These are phyloP conservation scores for Fusarium protoensiforme DNA, from an alignment of 2,329 filamentous ascomycete genomes.

Conservation along the genomic window DNA sequence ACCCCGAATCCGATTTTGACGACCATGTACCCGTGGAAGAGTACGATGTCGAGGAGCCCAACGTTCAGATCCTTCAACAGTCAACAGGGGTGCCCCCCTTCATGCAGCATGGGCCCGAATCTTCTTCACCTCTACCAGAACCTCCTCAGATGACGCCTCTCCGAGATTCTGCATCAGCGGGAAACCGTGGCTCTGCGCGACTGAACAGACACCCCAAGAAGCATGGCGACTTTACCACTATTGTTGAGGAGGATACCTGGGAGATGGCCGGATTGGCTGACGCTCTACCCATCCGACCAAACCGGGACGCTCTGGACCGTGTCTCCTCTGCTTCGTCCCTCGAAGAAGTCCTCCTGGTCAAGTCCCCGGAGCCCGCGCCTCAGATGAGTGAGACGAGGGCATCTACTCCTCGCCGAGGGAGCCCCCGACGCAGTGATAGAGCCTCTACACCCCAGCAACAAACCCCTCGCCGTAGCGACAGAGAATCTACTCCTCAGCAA, in stretches of 20 bases:
- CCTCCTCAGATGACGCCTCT: conserved; percentile 63
- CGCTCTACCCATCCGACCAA: conserved; percentile 1
- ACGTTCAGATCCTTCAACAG: conserved; percentile 58
- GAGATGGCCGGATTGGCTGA: conserved; percentile 50
- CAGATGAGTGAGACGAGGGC: conserved; percentile 14
- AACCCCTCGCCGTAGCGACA: conserved; percentile 10
- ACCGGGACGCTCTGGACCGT: conserved; percentile 31
- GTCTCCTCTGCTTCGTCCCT: conserved; percentile 47
- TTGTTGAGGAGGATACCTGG: conserved; percentile 59
- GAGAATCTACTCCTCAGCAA: conserved; percentile 5
- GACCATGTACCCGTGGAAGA: conserved; percentile 59
- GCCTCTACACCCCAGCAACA: conserved; percentile 5
- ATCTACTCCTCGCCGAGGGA: conserved; percentile 17
- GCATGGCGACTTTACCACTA: conserved; percentile 57
- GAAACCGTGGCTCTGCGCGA: conserved; percentile 55
- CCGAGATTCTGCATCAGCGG: conserved; percentile 62
- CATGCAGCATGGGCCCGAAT: conserved; percentile 46
- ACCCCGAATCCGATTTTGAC: conserved; percentile 56
- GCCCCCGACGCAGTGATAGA: conserved; percentile 11
- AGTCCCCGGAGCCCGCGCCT: conserved; percentile 30
- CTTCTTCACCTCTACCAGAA: conserved; percentile 59
- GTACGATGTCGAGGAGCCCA: conserved; percentile 54
- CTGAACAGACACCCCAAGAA: conserved; percentile 42
- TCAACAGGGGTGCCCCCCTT: conserved; percentile 48
- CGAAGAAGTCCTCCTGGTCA: conserved; percentile 48